Base-by-base conservation (phyloP, 441 rosid genomes). In the Manihot esculenta region DNA sequence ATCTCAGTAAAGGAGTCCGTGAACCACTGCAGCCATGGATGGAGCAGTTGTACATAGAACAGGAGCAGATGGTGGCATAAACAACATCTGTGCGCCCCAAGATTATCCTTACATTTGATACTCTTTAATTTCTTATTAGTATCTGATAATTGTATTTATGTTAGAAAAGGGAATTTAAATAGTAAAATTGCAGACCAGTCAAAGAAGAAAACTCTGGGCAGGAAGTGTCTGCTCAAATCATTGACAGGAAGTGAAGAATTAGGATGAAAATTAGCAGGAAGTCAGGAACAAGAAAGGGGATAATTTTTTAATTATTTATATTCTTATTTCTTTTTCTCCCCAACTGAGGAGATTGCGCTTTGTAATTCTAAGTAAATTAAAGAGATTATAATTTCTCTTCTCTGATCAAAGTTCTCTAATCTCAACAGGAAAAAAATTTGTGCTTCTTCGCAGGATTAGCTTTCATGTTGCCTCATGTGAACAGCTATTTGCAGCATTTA, bases 1-100 rank as follows among this genome's bases (percentile, higher is more conserved):
- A 67, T 63, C 56, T 62, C 11, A 53, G 80, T 9, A 74, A 74
- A 55, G 83, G 74, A 10, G 76, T 3, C 59, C 82, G 73, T 0
- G 90, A 83, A 30, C 51, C 72, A 57, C 64, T 78, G 65, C 84
- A 91, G 7, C 75, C 83, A 20, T 93, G 97, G 94, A 77, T 77
- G 86, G 96, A 89, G 82, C 90, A 89, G 76, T 72, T 92, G 91
- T 92, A 87, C 75, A 84, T 85, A 74, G 97, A 94, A 62, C 96
- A 85, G 74, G 93, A 92, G 89, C 99, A 87, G 88, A 87, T 88
- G 85, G 94, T 84, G 86, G 98, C 96, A 44, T 93, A 77, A 84
- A 67, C 77, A 61, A 74, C 75, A 72, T 45, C 76, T 59, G 12
- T 49, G 18, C 55, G 62, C 77, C 56, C 79, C 47, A 53, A 62